These are phyloP conservation scores for Triangularia verruculosa DNA, from an alignment of 2,329 filamentous ascomycete species.

Conservation along the genomic window DNA sequence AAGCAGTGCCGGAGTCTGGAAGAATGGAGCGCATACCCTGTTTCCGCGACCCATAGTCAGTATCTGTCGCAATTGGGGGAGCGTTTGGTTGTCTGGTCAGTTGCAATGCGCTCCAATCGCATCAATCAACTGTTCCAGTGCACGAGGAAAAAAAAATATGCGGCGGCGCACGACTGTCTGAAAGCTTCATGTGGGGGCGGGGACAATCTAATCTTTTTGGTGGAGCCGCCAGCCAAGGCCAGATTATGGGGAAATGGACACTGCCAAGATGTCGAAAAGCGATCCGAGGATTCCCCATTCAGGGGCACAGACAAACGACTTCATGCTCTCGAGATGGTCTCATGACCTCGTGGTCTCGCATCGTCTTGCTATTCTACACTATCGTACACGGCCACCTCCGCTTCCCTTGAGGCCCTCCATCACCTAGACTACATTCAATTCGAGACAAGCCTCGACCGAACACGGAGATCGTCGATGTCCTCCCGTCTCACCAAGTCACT, in stretches of 20 bases:
- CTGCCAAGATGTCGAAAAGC: not conserved
- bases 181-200: slow-evolving; percentile 27
- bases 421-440: not conserved
- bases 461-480: not conserved
- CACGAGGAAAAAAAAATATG: slow-evolving; percentile 24
- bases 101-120: slow-evolving; percentile 26
- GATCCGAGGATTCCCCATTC: slow-evolving; percentile 5
- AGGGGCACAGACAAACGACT: not conserved
- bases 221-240: not conserved
- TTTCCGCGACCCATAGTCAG: slow-evolving; percentile 28
- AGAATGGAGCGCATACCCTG: slow-evolving; percentile 14
- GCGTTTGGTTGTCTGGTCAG: slow-evolving; percentile 7
- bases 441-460: not conserved
- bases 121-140: slow-evolving; percentile 16
- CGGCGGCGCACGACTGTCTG: slow-evolving; percentile 10
- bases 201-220: slow-evolving; percentile 16
- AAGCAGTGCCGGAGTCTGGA: not conserved
- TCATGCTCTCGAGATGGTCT: not conserved
- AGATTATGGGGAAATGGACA: not conserved
- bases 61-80: slow-evolving; percentile 14
- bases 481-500: not conserved
- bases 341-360: not conserved
- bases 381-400: not conserved
- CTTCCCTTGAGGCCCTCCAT: not conserved
- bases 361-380: not conserved